Conservation (phyloP, 306 rosid genomes). For the Castanospermum australe region DNA sequence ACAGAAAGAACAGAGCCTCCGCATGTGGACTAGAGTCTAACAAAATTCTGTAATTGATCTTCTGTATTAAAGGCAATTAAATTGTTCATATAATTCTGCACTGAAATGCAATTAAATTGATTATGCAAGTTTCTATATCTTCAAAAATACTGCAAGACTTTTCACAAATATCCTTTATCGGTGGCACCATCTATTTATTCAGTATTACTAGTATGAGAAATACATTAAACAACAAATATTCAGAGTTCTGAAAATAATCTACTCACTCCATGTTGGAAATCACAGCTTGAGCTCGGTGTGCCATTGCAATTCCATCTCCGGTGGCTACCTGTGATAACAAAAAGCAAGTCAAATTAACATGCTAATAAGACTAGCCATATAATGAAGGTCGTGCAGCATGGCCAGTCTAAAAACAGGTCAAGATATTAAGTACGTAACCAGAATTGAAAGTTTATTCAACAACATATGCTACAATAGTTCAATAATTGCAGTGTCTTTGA, state of each 20-base stretch:
- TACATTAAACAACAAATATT: slow-evolving; percentile 4
- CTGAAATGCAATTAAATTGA: not conserved
- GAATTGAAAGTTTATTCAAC: too few species aligned
- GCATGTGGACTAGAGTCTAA: not conserved
- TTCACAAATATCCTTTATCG: not conserved
- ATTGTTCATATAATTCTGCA: not conserved
- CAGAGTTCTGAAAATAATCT: not conserved
- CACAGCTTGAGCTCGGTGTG: slow-evolving; percentile 96
- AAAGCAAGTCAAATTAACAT: slow-evolving; percentile 15
- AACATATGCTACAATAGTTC: too few species aligned
- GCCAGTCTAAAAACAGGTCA: not conserved
- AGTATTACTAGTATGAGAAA: not conserved
- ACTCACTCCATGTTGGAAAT: slow-evolving; percentile 99
- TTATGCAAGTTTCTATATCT: not conserved
- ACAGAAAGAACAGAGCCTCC: not conserved
- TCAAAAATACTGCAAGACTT: not conserved
- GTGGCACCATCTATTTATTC: not conserved
- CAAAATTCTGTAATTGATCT: not conserved
- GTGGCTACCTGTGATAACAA: slow-evolving; percentile 74
- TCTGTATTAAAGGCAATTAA: not conserved
- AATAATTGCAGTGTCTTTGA: too few species aligned
- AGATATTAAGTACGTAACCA: not conserved
- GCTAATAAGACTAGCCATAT: not conserved
- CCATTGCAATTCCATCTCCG: slow-evolving; percentile 94
- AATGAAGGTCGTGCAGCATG: not conserved